Base-by-base conservation (phyloP, 2,329 filamentous ascomycete genomes). In the Cladosporium austrohemisphaericum region DNA sequence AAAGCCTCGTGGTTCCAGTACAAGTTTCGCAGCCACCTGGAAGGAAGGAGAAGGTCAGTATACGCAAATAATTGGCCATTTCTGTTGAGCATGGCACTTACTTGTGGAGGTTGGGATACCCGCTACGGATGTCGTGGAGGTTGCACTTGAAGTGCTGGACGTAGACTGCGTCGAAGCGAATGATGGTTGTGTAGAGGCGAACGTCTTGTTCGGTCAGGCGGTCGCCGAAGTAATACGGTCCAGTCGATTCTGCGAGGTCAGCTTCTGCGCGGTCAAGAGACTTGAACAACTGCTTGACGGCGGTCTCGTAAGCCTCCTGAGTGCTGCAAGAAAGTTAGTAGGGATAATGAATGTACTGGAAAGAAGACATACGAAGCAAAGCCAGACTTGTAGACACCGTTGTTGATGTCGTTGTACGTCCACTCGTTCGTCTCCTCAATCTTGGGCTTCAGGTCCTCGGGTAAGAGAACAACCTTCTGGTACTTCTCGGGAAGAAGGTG, bases 1-100 rank as follows among this genome's bases (percentile, higher is more conserved):
- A 95, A 96, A 2, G 88, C 89, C 0, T 82, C 75, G 19, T 82
- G 67, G 58, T 85, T 84, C 90, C 90, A 95, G 73, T 95, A 96
- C 59, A 95, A 71, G 62, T 84, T 78, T 49, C 87, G 78, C 71
- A 95, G 69, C 90, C 91, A 96, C 33, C 58, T 59, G 19, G n/a
- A n/a, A n/a, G n/a, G n/a, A n/a, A n/a, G n/a, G n/a, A 8, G 10
- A 14, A n/a, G 4, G 19, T 31, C n/a, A 43, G 25, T 7, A 37
- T 41, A 4, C 36, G 25, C 8, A 18, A 18, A 19, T n/a, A 0
- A 5, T 6, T 19, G 3, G 9, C 0, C 5, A 1, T 3, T 25
- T 8, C 11, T 5, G 4, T 11, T 10, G 6, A 3, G n/a, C 2
- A 7, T 18, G 5, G 16, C 33, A 35, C 55, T 48, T 57, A 63